Base-by-base conservation (phyloP, 2,329 filamentous ascomycete genomes). In the Aspergillus sp. region DNA sequence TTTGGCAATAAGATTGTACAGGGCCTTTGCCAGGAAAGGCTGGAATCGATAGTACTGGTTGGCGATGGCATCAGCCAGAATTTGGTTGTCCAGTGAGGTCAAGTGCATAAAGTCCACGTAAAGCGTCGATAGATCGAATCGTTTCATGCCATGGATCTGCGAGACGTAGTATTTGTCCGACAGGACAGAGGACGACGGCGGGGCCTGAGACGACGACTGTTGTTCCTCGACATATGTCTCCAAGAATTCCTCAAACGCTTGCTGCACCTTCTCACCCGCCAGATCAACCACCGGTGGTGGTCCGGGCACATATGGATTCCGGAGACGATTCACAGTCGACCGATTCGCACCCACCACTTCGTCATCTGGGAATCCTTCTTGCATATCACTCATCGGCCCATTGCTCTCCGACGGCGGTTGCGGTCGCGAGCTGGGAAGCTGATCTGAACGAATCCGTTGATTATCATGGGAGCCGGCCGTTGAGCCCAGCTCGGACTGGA, bases 1-100 rank as follows among this genome's bases (percentile, higher is more conserved):
- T 71, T 94, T 94, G 56, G 88, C 85, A 58, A 98, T 94, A 69
- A 94, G 81, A 61, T 89, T 94, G 71, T 98, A 89, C 39, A 98
- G 74, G 28, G 85, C 90, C 53, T 86, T 82, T 26, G 86, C 88
- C 60, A 98, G 80, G 66, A 93, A 98, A 2, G 93, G 93, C 27
- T 94, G 77, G 65, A 95, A 95, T 56, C 93, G 87, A 68, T 96
- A 97, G 74, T 96, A 97, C 62, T 94, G 86, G 58, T 82, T 83
- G 55, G 89, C 85, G 52, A 97, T 85, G 43, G 88, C 91, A 51
- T 88, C 83, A 38, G 91, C 88, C 44, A 98, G 73, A 48, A 86
- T 83, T 45, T 86, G 87, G 56, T 90, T 85, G 58, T 86, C 82
- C 66, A 83, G 85, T 33, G 81, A 78, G 47, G 82, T 79, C 29